These are phyloP conservation scores for Echinochloa phyllopogon DNA, from an alignment of 176 grass and related monocot genomes.

Conservation along the genomic window DNA sequence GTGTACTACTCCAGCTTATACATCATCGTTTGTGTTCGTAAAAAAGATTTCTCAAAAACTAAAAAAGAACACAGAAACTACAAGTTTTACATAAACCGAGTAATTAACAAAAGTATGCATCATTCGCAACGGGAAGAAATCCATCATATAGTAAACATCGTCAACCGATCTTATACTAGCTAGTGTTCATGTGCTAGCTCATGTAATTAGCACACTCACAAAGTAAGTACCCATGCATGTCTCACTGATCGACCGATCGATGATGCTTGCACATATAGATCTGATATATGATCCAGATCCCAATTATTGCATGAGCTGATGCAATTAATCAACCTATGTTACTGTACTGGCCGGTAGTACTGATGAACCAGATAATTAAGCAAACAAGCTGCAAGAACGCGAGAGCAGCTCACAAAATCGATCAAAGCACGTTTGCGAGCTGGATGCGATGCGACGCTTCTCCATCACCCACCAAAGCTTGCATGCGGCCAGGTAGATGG, in stretches of 20 bases:
- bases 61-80: background rate
- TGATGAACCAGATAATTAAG: background rate
- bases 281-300: background rate
- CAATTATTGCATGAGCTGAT: background rate
- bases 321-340: background rate
- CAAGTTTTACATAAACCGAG: background rate
- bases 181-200: background rate
- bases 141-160: background rate
- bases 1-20: background rate
- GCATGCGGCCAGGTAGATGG: no score
- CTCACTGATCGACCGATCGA: background rate
- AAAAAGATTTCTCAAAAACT: background rate
- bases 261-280: background rate
- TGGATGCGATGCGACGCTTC: background rate
- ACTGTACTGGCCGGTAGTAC: background rate
- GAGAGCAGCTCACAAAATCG: background rate
- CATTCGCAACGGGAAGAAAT: background rate
- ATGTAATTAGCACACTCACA: background rate
- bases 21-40: background rate
- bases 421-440: background rate
- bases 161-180: background rate
- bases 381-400: background rate
- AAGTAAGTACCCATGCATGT: background rate
- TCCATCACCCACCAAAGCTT: background rate
- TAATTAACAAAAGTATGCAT: background rate